Conservation (phyloP, 106 monocot species). For the Platanthera zijinensis region DNA sequence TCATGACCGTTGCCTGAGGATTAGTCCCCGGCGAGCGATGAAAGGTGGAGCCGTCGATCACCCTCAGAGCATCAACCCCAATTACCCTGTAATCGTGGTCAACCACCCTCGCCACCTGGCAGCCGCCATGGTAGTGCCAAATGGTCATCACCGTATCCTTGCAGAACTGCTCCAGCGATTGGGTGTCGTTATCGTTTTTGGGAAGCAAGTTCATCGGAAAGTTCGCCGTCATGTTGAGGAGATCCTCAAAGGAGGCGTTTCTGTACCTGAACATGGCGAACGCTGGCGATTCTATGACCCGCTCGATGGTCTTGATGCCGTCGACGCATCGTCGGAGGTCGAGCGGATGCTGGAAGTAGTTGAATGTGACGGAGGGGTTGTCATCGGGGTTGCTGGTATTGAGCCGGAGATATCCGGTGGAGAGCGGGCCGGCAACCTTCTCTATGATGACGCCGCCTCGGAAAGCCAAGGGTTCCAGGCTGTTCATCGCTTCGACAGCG, state of each 20-base stretch:
- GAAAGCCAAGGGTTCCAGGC: slow-evolving; percentile 12
- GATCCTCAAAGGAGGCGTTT: slow-evolving; percentile 23
- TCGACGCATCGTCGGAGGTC: slow-evolving; percentile 62
- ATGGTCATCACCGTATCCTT: slow-evolving; percentile 84
- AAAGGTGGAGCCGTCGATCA: slow-evolving; percentile 79
- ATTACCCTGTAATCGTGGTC: slow-evolving; percentile 46
- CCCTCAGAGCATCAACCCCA: slow-evolving; percentile 53
- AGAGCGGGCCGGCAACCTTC: slow-evolving; percentile 61
- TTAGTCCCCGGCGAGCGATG: slow-evolving; percentile 66
- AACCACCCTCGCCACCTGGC: slow-evolving; percentile 57
- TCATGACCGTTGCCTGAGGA: slow-evolving; percentile 93
- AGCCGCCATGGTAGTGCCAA: slow-evolving; percentile 93
- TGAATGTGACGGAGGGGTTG: slow-evolving; percentile 83
- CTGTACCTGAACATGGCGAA: slow-evolving; percentile 56
- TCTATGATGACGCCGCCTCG: slow-evolving; percentile 77
- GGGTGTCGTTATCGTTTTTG: slow-evolving; percentile 52
- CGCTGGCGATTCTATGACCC: slow-evolving; percentile 38
- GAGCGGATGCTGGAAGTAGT: slow-evolving; percentile 57
- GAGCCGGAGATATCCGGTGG: slow-evolving; percentile 54
- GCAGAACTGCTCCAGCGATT: slow-evolving; percentile 56
- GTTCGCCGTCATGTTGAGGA: slow-evolving; percentile 45
- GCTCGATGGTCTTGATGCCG: slow-evolving; percentile 54
- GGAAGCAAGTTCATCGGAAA: slow-evolving; percentile 48
- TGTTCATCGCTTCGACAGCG: slow-evolving; percentile 21
- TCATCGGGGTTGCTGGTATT: slow-evolving; percentile 35